Evolutionary conservation across 345 rosid genomes (phyloP).

Genomic region (Corchorus capsularis): DNA sequence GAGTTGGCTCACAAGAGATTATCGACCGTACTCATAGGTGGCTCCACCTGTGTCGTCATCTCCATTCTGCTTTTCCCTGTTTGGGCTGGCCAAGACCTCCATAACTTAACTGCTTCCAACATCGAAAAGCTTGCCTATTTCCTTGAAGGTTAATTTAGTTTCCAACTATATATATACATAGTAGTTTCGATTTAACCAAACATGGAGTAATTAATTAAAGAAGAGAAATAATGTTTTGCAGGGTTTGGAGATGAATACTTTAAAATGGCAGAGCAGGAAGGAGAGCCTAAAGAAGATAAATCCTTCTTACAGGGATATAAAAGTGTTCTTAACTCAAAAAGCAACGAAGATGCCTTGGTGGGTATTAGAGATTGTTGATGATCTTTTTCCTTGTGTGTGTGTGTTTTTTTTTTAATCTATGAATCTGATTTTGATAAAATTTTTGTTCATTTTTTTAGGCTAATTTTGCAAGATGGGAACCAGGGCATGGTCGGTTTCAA

Average conservation of each 20-base stretch:
- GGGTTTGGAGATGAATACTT: slow-evolving; percentile 67
- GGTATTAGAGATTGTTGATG: slow-evolving; percentile 18
- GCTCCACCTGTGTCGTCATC: slow-evolving; percentile 43
- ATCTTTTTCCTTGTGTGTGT: too few species aligned
- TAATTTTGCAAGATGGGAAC: slow-evolving; percentile 86
- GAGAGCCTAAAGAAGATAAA: slow-evolving; percentile 32
- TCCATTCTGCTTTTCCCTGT: slow-evolving; percentile 63
- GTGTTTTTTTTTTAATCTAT: neutral
- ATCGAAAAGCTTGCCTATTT: slow-evolving; percentile 56
- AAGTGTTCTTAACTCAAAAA: slow-evolving; percentile 66
- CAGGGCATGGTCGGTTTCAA: slow-evolving; percentile 70
- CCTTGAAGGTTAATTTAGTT: slow-evolving; percentile 71
- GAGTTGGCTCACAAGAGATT: slow-evolving; percentile 53
- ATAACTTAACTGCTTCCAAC: slow-evolving; percentile 49
- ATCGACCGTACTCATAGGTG: slow-evolving; percentile 66
- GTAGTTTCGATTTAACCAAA: neutral
- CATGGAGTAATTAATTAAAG: neutral
- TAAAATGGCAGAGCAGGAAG: slow-evolving; percentile 28
- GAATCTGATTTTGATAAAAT: neutral
- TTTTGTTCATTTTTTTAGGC: slow-evolving; percentile 40
- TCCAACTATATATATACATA: too few species aligned
- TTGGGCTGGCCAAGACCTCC: slow-evolving; percentile 76
- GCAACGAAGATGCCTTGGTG: slow-evolving; percentile 72
- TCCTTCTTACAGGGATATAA: slow-evolving; percentile 47
- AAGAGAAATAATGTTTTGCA: slow-evolving; percentile 24